phyloP scores from a whole-genome alignment of 2,329 filamentous ascomycete genomes.

The Pleoardoris graminearum region DNA sequence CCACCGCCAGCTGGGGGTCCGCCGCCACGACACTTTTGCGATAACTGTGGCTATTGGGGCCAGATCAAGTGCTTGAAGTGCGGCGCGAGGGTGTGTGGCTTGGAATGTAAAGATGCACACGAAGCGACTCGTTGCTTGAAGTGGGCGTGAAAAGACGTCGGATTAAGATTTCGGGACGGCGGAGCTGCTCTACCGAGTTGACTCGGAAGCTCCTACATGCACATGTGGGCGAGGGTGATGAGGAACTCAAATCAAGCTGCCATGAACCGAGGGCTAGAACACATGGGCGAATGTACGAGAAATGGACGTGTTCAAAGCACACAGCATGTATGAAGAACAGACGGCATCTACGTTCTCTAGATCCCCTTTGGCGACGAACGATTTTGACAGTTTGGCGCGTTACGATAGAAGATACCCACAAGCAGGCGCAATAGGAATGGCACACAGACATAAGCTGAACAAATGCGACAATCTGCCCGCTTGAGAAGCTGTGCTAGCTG shows the following conservation, averaged over 20 bases:
- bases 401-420: background rate
- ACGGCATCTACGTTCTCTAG: too few species aligned
- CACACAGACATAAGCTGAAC: too few species aligned
- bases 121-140: conserved; percentile 64
- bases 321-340: too few species aligned
- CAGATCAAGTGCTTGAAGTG: conserved; percentile 76
- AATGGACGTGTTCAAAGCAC: too few species aligned
- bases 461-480: too few species aligned
- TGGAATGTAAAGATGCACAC: conserved; percentile 74
- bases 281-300: too few species aligned
- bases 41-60: conserved; percentile 82
- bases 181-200: background rate
- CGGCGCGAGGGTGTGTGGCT: conserved; percentile 74
- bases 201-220: too few species aligned
- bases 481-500: background rate
- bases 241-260: too few species aligned
- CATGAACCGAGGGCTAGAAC: too few species aligned
- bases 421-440: too few species aligned
- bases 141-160: conserved; percentile 32
- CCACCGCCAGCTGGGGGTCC: conserved; percentile 52
- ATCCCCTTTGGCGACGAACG: too few species aligned
- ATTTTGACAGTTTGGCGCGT: background rate
- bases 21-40: conserved; percentile 67
- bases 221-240: too few species aligned
- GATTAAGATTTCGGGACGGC: background rate